These are phyloP conservation scores for Huiozyma naganishii DNA, from an alignment of 805 yeast genomes.

Conservation along the genomic window DNA sequence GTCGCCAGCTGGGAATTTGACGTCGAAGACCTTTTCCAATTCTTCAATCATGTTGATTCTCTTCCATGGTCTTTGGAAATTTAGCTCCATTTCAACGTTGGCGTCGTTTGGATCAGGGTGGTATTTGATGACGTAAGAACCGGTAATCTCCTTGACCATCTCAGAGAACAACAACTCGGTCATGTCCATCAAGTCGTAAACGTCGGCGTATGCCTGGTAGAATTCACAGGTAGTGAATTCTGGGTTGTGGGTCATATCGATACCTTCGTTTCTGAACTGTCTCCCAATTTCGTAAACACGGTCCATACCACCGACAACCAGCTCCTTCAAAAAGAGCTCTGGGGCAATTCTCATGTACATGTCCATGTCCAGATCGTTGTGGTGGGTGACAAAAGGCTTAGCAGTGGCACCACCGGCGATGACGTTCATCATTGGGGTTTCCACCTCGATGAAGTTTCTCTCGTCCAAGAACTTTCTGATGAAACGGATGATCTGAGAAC, in stretches of 20 bases:
- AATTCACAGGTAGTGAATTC: constrained; percentile 98
- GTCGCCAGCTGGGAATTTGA: constrained; percentile 92
- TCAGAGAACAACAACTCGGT: constrained; percentile 90
- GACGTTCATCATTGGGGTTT: constrained; percentile 97
- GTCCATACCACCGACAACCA: constrained; percentile 96
- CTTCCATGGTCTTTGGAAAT: constrained; percentile 97
- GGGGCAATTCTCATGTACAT: constrained; percentile 98
- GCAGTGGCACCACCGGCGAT: constrained; percentile 99
- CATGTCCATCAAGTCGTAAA: constrained; percentile 84
- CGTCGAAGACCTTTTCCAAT: constrained; percentile 74
- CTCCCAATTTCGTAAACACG: constrained; percentile 98
- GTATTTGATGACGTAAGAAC: constrained; percentile 72
- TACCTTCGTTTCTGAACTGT: constrained; percentile 97
- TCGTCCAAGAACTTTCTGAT: constrained; percentile 80
- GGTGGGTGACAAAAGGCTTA: constrained; percentile 94
- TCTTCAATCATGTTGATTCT: constrained; percentile 96
- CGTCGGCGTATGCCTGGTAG: constrained; percentile 96
- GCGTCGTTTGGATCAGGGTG: constrained; percentile 96
- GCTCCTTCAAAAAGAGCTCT: constrained; percentile 88
- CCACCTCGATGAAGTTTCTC: constrained; percentile 87
- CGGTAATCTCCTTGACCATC: constrained; percentile 94
- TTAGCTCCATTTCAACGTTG: constrained; percentile 64
- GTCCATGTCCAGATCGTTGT: constrained; percentile 91
- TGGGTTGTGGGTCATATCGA: constrained; percentile 97
- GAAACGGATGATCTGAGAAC: constrained; percentile 83